Evolutionary conservation across 805 yeast species (phyloP).

Genomic region (Deakozyma indianensis): DNA sequence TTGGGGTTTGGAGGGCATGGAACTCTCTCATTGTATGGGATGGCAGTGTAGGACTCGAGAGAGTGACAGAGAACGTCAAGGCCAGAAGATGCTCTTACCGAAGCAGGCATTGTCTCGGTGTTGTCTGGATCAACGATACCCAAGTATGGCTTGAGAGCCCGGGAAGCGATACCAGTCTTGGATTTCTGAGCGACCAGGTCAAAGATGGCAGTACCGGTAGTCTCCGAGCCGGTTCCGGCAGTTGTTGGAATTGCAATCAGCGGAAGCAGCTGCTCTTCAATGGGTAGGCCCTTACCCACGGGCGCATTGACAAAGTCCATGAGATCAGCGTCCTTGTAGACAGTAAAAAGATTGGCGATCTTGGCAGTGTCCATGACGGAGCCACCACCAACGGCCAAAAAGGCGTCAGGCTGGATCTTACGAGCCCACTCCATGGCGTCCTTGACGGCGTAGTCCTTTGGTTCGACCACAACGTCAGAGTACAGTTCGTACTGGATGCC

Average conservation of each 20-base stretch:
- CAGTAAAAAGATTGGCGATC: slow-evolving; percentile 27
- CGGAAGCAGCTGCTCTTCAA: slow-evolving; percentile 22
- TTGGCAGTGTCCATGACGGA: slow-evolving; percentile 34
- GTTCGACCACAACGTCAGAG: slow-evolving; percentile 24
- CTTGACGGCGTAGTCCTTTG: slow-evolving; percentile 22
- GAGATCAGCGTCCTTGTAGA: slow-evolving; percentile 26
- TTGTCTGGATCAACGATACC: slow-evolving; percentile 31
- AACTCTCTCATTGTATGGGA: slow-evolving; percentile 25
- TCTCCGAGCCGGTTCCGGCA: slow-evolving; percentile 34
- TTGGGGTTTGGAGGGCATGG: slow-evolving; percentile 26
- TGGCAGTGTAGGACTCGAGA: slow-evolving; percentile 31
- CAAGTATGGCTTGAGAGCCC: slow-evolving; percentile 27
- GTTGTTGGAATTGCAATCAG: slow-evolving; percentile 31
- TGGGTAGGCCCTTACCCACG: slow-evolving; percentile 24
- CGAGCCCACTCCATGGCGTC: slow-evolving; percentile 26
- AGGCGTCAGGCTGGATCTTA: slow-evolving; percentile 22
- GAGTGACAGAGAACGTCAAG: slow-evolving; percentile 32
- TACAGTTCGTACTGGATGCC: slow-evolving; percentile 23
- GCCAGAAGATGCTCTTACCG: slow-evolving; percentile 29
- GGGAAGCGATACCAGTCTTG: slow-evolving; percentile 30
- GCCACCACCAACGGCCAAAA: slow-evolving; percentile 33
- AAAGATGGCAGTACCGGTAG: slow-evolving; percentile 32
- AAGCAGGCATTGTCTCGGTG: slow-evolving; percentile 27
- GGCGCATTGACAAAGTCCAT: slow-evolving; percentile 31
- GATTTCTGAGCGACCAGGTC: slow-evolving; percentile 25